Conservation (phyloP, 768 basidiomycete genomes). For the Filobasidium wieringae region DNA sequence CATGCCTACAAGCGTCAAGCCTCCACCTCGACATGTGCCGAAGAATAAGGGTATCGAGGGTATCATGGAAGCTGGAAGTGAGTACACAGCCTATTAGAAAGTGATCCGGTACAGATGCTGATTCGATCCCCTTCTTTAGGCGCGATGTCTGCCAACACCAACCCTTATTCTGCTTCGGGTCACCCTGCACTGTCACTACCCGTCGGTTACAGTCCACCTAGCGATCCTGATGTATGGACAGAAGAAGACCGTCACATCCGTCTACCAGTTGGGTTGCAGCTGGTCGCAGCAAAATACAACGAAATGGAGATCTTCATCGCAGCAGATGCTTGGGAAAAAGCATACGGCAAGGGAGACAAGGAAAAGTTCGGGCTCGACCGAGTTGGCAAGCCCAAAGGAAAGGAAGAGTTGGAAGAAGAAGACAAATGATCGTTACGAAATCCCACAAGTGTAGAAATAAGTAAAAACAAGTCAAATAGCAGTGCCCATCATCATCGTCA, state of each 20-base stretch:
- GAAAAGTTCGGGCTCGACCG: neutral
- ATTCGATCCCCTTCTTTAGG: constrained; percentile 11
- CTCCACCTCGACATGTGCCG: constrained; percentile 33
- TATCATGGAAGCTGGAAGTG: constrained; percentile 24
- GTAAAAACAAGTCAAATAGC: no score
- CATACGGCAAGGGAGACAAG: neutral
- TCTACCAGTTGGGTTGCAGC: constrained; percentile 44
- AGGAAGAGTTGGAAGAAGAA: neutral
- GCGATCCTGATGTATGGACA: constrained; percentile 37
- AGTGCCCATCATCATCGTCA: no score
- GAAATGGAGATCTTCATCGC: constrained; percentile 23
- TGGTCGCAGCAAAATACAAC: constrained; percentile 38
- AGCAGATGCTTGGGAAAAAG: constrained; percentile 24
- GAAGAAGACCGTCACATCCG: constrained; percentile 14
- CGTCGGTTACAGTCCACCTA: constrained; percentile 41
- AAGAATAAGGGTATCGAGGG: constrained; percentile 16
- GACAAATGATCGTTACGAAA: neutral
- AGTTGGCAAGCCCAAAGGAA: neutral
- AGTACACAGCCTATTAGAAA: constrained; percentile 23
- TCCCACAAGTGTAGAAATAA: no score
- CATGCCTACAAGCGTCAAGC: constrained; percentile 41
- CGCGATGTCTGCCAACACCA: constrained; percentile 11
- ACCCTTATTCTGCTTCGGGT: constrained; percentile 34
- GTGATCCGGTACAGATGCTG: no score
- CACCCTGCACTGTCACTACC: constrained; percentile 44